A percentile compares a stretch with the other conserved stretches of the same genome.
These are phyloP conservation scores for Verticillium longisporum DNA, from an alignment of 2,329 filamentous ascomycete species.

Conservation along the genomic window DNA sequence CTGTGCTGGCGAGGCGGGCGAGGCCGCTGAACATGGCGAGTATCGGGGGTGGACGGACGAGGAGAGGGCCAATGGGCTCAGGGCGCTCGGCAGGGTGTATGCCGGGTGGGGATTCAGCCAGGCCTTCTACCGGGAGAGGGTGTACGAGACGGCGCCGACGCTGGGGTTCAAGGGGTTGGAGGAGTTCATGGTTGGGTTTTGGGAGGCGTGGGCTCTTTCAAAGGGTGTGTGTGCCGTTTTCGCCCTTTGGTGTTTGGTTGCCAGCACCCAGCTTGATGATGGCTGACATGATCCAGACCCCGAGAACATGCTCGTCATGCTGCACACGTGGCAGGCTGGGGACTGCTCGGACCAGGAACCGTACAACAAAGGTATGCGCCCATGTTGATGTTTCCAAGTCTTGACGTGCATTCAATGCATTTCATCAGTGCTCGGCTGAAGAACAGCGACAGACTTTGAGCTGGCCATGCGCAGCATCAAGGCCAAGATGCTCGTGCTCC, in stretches of 20 bases:
- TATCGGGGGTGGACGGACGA: constrained; percentile 29
- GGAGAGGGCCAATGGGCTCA: constrained; percentile 40
- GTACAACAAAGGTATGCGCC: constrained; percentile 36
- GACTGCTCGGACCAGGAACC: constrained; percentile 63
- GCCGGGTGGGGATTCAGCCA: constrained; percentile 79
- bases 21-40: constrained; percentile 4
- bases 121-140: constrained; percentile 65
- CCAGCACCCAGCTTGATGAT: background rate
- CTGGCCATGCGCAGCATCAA: constrained; percentile 63
- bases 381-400: no score
- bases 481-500: constrained; percentile 65
- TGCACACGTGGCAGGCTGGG: constrained; percentile 71
- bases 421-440: background rate
- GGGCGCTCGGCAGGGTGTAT: constrained; percentile 68
- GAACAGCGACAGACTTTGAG: constrained; percentile 46
- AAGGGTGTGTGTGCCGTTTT: constrained; percentile 38
- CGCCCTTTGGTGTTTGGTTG: background rate
- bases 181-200: constrained; percentile 68
- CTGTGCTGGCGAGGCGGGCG: constrained; percentile 18
- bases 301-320: constrained; percentile 68
- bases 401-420: no score
- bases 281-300: constrained; percentile 41
- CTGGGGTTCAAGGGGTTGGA: constrained; percentile 64
- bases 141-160: constrained; percentile 48
- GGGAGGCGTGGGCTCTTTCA: constrained; percentile 66